Evolutionary conservation across 169 alveolate species (phyloP).

Genomic region (Plasmodium coatneyi): DNA sequence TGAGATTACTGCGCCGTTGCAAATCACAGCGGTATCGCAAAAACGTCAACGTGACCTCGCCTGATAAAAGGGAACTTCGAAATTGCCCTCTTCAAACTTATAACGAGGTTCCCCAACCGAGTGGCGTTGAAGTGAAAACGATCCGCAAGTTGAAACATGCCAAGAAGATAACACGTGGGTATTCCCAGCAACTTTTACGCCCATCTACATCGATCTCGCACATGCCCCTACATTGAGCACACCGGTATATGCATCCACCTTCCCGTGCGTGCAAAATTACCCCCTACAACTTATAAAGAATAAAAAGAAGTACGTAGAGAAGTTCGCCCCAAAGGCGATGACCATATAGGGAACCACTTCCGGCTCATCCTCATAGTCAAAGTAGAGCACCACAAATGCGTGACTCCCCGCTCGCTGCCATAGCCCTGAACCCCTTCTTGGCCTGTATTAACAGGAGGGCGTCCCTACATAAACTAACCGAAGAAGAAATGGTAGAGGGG

Average conservation of each 20-base stretch:
- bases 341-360: neutral
- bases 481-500: conserved; percentile 8
- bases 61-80: neutral
- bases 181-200: neutral
- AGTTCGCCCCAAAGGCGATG: neutral
- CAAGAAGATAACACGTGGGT: neutral
- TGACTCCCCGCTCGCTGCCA: neutral
- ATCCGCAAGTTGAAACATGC: neutral
- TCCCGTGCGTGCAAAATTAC: neutral
- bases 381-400: neutral
- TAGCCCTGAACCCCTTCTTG: too few relatives aligned
- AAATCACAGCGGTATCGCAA: neutral
- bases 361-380: neutral
- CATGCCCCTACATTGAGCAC: neutral
- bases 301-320: neutral
- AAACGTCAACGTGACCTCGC: neutral
- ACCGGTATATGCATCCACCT: neutral
- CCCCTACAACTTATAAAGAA: neutral
- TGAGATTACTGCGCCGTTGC: neutral
- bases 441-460: neutral
- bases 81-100: neutral
- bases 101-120: neutral
- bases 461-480: neutral
- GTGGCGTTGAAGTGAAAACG: neutral
- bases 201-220: neutral